Evolutionary conservation across 768 basidiomycete species (phyloP).

Genomic region (Russula earlei): DNA sequence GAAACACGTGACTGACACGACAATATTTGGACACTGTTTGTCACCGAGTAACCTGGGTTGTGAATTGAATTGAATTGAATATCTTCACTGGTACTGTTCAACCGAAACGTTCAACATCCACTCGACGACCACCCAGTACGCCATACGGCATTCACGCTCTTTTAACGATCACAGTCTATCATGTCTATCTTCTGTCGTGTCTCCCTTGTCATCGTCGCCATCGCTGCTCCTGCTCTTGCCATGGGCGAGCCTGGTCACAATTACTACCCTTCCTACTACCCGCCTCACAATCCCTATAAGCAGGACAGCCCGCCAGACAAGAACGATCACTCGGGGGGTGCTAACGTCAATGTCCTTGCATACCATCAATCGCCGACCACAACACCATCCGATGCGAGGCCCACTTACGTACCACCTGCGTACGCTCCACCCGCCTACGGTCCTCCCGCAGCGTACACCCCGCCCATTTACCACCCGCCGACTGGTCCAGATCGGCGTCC

Average conservation of each 20-base stretch:
- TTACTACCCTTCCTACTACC: conserved; percentile 4
- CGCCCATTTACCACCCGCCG: not conserved
- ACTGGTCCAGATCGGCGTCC: not conserved
- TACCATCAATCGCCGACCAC: not conserved
- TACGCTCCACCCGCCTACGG: not conserved
- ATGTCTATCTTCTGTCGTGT: conserved; percentile 12
- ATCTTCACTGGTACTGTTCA: not conserved
- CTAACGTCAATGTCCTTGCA: not conserved
- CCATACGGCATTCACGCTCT: conserved; percentile 8
- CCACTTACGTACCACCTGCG: conserved; percentile 2
- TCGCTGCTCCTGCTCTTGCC: not conserved
- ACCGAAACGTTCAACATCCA: conserved; percentile 3
- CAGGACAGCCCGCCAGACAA: not conserved
- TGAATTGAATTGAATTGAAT: not conserved
- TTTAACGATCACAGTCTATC: conserved; percentile 3
- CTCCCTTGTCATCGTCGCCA: conserved; percentile 8
- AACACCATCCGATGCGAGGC: not conserved
- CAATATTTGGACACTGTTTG: conserved; percentile 11
- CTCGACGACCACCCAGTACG: not conserved
- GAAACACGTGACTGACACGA: conserved; percentile 8
- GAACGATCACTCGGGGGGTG: not conserved
- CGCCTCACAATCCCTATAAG: not conserved
- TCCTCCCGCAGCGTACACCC: not conserved
- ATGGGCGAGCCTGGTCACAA: not conserved
- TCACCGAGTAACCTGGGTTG: not conserved